phyloP scores from a whole-genome alignment of 2,329 filamentous ascomycete species.

The Aspergillus alliaceus region DNA sequence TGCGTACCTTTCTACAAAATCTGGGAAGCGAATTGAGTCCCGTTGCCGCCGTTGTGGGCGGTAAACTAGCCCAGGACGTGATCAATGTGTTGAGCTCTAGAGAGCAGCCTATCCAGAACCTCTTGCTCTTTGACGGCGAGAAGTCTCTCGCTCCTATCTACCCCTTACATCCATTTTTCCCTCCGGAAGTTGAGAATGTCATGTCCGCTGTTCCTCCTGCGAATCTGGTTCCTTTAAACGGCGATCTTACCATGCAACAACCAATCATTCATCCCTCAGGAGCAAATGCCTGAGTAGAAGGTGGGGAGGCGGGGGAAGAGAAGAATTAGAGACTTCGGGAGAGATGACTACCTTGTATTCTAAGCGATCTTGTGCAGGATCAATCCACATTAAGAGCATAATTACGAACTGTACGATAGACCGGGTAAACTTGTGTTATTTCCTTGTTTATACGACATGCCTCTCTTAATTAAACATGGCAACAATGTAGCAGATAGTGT shows the following conservation, averaged over 20 bases:
- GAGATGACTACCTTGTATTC: background rate
- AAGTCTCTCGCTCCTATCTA: constrained; percentile 76
- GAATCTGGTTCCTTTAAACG: constrained; percentile 27
- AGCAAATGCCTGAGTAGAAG: background rate
- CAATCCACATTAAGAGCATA: background rate
- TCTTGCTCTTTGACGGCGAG: constrained; percentile 87
- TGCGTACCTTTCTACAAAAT: constrained; percentile 84
- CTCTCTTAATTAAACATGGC: background rate
- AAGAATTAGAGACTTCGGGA: background rate
- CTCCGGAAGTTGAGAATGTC: constrained; percentile 27
- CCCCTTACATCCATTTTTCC: constrained; percentile 70
- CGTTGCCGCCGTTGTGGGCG: constrained; percentile 84
- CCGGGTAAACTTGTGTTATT: background rate
- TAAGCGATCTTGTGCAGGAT: no score
- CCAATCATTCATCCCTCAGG: background rate
- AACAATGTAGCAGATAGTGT: background rate
- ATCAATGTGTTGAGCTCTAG: constrained; percentile 91
- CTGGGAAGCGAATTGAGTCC: constrained; percentile 81
- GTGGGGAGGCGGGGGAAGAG: background rate
- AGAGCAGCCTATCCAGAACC: constrained; percentile 94
- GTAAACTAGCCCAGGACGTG: constrained; percentile 89
- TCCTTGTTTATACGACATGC: background rate
- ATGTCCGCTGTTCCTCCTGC: constrained; percentile 29
- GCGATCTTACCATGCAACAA: constrained; percentile 2
- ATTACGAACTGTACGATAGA: constrained; percentile 17